A percentile compares a stretch with the other conserved stretches of the same genome.
Conservation (phyloP, 495 filamentous ascomycete species). For the Clavariopsis aquatica region DNA sequence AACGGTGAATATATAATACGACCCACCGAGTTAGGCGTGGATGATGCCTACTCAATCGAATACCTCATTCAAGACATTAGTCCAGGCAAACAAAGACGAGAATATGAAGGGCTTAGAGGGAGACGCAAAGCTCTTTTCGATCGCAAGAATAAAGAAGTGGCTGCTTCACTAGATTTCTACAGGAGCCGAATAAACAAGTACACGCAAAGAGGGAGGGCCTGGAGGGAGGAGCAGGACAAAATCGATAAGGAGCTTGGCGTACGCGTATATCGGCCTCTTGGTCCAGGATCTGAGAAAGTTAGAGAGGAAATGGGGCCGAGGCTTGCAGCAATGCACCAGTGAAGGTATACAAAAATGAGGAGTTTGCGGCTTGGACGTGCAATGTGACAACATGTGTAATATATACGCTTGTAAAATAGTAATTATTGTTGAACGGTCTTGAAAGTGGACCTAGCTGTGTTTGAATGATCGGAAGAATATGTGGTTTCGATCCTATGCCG, state of each 20-base stretch:
- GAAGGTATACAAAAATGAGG: background rate
- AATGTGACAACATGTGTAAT: too few species aligned
- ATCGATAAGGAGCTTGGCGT: slow-evolving; percentile 45
- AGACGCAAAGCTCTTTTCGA: slow-evolving; percentile 55
- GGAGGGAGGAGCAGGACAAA: slow-evolving; percentile 53
- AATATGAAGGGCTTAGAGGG: slow-evolving; percentile 54
- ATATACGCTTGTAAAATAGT: too few species aligned
- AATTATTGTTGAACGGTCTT: too few species aligned
- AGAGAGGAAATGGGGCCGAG: background rate
- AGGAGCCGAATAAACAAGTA: slow-evolving; percentile 49
- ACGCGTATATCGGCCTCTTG: slow-evolving; percentile 33
- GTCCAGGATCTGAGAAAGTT: slow-evolving; percentile 24
- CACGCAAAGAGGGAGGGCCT: slow-evolving; percentile 50
- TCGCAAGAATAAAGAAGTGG: slow-evolving; percentile 33
- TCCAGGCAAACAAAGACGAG: slow-evolving; percentile 29
- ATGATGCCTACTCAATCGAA: slow-evolving; percentile 72
- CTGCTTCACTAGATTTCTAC: slow-evolving; percentile 49
- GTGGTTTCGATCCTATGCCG: too few species aligned
- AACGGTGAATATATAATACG: slow-evolving; percentile 66
- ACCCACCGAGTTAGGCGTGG: slow-evolving; percentile 52
- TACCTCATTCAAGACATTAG: slow-evolving; percentile 68
- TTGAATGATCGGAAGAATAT: too few species aligned
- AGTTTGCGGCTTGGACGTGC: background rate
- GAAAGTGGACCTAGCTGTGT: too few species aligned
- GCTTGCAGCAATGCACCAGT: background rate